phyloP scores from a whole-genome alignment of 768 basidiomycete species.

The Psilocybe cyanescens region DNA sequence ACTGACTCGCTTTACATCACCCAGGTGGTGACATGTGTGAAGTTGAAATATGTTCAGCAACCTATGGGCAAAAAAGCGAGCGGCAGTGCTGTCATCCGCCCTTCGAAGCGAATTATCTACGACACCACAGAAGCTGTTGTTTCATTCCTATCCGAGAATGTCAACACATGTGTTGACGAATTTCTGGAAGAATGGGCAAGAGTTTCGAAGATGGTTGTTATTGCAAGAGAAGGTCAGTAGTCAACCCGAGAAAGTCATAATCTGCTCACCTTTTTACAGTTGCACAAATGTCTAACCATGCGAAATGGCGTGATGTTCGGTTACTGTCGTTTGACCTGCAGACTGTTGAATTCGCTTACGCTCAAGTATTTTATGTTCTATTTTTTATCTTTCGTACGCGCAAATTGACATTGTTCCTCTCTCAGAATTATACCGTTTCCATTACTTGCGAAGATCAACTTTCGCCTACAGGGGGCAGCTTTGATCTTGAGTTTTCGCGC shows the following conservation, averaged over 20 bases:
- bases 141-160: conserved; percentile 85
- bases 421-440: conserved; percentile 74
- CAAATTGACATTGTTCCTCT: not conserved
- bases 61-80: conserved; percentile 75
- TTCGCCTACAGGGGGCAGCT: conserved; percentile 68
- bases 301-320: conserved; percentile 75
- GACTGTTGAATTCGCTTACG: conserved; percentile 89
- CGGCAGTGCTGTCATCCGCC: conserved; percentile 70
- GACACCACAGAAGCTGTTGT: conserved; percentile 89
- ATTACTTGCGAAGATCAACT: conserved; percentile 82
- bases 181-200: conserved; percentile 93
- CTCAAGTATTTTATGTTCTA: conserved; percentile 43
- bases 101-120: conserved; percentile 87
- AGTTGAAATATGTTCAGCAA: conserved; percentile 88
- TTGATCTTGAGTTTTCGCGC: conserved; percentile 75
- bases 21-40: conserved; percentile 87
- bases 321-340: conserved; percentile 90
- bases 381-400: not conserved
- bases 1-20: not conserved
- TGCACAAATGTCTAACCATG: conserved; percentile 78
- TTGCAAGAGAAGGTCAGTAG: conserved; percentile 78
- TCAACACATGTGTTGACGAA: conserved; percentile 87
- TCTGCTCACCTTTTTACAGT: conserved; percentile 44
- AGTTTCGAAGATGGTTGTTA: conserved; percentile 92
- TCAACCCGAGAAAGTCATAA: not conserved